Base-by-base conservation (phyloP, 306 rosid species). In the Lathyrus tuberosus region DNA sequence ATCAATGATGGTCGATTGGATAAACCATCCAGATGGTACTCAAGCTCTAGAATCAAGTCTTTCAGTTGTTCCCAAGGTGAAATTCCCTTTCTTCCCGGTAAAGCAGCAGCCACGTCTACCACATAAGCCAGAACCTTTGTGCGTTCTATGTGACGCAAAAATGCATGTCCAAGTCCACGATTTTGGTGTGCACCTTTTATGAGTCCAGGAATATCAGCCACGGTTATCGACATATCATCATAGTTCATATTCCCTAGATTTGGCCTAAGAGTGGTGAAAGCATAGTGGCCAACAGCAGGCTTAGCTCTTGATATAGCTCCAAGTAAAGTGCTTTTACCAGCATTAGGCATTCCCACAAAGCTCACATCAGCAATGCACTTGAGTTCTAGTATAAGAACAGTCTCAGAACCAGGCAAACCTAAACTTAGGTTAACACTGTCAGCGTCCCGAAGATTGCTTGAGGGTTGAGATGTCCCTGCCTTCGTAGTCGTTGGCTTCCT, bases 311-410 rank as follows among this genome's bases (percentile, higher is more conserved):
- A 85, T 80, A 87, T 88, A 37, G 91, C 97, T 63, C 99, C 97
- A 11, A 94, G 84, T 24, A 94, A 86, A 49, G 96, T 91, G 76
- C 99, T 94, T 87, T 94, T 94, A 17, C 97, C 99, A 71, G 99
- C 96, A 87, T 91, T 94, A 62, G 99, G 99, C 86, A 94, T 90
- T 74, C 97, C 99, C 60, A 94, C 96, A 56, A 94, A 80, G 76
- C 97, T 88, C 68, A 94, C 97, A 78, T 91, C 96, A 62, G 96
- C 97, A 72, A 87, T 91, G 83, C 96, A 88, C 82, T 94, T 91
- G 71, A 94, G 96, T 75, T 94, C 95, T 75, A 91, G 82, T 67
- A 88, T 82, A 48, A 94, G 84, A 74, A 86, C 65, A 10, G 85
- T 71, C 85, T 94, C 96, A 12, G 89, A 81, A 48, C 92, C 95